A percentile compares a stretch with the other conserved stretches of the same genome.
Conservation (phyloP, 2,329 filamentous ascomycete genomes). For the Pyrenophora tritici-repentis region DNA sequence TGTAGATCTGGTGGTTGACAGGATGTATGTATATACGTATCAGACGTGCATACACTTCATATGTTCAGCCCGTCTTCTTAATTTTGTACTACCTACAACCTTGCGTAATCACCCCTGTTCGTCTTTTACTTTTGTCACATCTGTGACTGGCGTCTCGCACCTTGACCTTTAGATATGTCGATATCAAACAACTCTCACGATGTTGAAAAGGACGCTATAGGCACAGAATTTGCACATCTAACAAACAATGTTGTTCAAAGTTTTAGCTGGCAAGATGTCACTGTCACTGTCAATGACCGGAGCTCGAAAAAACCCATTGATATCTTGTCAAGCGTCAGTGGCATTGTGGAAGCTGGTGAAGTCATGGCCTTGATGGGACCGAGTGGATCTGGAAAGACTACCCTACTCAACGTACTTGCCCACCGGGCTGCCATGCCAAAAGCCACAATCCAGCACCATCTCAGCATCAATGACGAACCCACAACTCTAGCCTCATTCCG, state of each 20-base stretch:
- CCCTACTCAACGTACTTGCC: constrained; percentile 79
- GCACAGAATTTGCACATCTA: constrained; percentile 57
- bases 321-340: constrained; percentile 67
- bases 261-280: constrained; percentile 70
- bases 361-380: constrained; percentile 83
- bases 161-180: constrained; percentile 14
- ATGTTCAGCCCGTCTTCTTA: too few species aligned
- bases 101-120: too few species aligned
- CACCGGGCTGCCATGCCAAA: constrained; percentile 61
- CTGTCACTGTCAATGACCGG: constrained; percentile 73
- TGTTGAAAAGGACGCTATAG: constrained; percentile 52
- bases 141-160: too few species aligned
- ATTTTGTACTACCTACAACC: too few species aligned
- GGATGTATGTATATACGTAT: too few species aligned
- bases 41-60: too few species aligned
- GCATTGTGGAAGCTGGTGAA: constrained; percentile 70
- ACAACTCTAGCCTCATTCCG: constrained; percentile 63
- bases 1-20: too few species aligned
- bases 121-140: too few species aligned
- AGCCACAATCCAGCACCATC: constrained; percentile 58
- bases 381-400: constrained; percentile 75
- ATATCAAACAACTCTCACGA: constrained; percentile 33
- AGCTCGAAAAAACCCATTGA: constrained; percentile 66
- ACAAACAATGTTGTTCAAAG: constrained; percentile 66
- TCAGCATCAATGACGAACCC: constrained; percentile 66